These are phyloP conservation scores for Rhodomyrtus tomentosa DNA, from an alignment of 345 rosid species.

Conservation along the genomic window DNA sequence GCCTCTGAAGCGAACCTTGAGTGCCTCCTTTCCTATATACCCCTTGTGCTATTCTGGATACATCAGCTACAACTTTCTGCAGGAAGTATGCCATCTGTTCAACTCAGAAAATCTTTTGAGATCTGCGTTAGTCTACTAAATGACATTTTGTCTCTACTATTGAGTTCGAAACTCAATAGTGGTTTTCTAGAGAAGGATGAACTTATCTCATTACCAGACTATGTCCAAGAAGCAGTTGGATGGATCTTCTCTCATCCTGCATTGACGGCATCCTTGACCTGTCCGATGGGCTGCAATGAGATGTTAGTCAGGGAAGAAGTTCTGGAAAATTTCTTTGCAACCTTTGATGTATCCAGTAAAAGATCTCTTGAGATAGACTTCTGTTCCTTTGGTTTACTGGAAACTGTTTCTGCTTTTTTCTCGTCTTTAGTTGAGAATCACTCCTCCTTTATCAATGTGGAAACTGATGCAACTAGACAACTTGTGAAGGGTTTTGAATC, in stretches of 20 bases:
- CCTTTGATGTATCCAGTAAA: conserved; percentile 24
- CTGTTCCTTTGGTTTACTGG: conserved; percentile 46
- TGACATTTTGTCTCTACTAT: conserved; percentile 35
- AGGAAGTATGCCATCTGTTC: conserved; percentile 23
- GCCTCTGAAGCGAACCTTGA: conserved; percentile 27
- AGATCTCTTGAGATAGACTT: conserved; percentile 42
- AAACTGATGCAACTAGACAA: conserved; percentile 16
- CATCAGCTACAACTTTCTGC: conserved; percentile 37
- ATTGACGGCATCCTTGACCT: conserved; percentile 25
- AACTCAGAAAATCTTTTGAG: conserved; percentile 40
- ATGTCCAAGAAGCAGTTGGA: conserved; percentile 38
- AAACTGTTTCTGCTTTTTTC: conserved; percentile 33
- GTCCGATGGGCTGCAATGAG: conserved; percentile 32
- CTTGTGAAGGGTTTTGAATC: conserved; percentile 29
- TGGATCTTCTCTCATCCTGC: conserved; percentile 63
- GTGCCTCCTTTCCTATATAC: conserved; percentile 31
- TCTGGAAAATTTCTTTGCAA: conserved; percentile 24
- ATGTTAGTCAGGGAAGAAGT: conserved; percentile 13
- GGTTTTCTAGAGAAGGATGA: background rate
- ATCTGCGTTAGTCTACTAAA: conserved; percentile 49
- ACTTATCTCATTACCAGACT: conserved; percentile 13
- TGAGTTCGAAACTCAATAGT: background rate
- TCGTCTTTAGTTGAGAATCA: conserved; percentile 21
- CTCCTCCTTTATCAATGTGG: conserved; percentile 6
- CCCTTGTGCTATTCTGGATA: conserved; percentile 60